Conservation (phyloP, 2,329 filamentous ascomycete species). For the Verticillium longisporum region DNA sequence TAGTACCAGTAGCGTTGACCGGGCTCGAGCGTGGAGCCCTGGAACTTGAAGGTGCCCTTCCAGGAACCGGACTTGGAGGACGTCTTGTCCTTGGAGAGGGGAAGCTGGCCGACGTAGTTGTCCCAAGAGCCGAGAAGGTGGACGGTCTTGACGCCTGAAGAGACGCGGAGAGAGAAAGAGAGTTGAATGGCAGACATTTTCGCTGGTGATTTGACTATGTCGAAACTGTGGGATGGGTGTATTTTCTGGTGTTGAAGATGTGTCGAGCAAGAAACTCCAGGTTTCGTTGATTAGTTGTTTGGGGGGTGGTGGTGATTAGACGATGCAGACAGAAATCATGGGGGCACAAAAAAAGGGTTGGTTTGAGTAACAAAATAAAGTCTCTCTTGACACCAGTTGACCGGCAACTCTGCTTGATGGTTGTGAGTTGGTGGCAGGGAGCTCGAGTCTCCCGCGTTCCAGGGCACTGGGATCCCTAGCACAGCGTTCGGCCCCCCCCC, state of each 20-base stretch:
- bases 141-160: slow-evolving; percentile 92
- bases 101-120: slow-evolving; percentile 90
- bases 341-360: slow-evolving; percentile 9
- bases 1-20: slow-evolving; percentile 99
- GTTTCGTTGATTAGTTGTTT: slow-evolving; percentile 35
- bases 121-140: slow-evolving; percentile 98
- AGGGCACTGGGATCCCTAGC: background rate
- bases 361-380: slow-evolving; percentile 12
- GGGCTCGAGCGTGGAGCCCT: slow-evolving; percentile 75
- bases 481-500: background rate
- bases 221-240: slow-evolving; percentile 22
- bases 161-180: slow-evolving; percentile 93
- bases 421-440: slow-evolving; percentile 4
- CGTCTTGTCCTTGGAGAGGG: slow-evolving; percentile 80
- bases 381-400: slow-evolving; percentile 28
- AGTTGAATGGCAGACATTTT: slow-evolving; percentile 89
- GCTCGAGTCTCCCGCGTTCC: background rate
- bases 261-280: slow-evolving; percentile 51
- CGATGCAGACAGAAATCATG: slow-evolving; percentile 18
- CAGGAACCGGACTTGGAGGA: slow-evolving; percentile 83
- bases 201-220: slow-evolving; percentile 13
- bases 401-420: slow-evolving; percentile 27
- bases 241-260: background rate
- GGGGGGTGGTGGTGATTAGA: slow-evolving; percentile 26
- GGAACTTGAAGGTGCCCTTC: slow-evolving; percentile 96